Evolutionary conservation across 2,329 filamentous ascomycete species (phyloP), one percentile per base, ranked within the genome.

Genomic region (Talaromyces piceae): DNA sequence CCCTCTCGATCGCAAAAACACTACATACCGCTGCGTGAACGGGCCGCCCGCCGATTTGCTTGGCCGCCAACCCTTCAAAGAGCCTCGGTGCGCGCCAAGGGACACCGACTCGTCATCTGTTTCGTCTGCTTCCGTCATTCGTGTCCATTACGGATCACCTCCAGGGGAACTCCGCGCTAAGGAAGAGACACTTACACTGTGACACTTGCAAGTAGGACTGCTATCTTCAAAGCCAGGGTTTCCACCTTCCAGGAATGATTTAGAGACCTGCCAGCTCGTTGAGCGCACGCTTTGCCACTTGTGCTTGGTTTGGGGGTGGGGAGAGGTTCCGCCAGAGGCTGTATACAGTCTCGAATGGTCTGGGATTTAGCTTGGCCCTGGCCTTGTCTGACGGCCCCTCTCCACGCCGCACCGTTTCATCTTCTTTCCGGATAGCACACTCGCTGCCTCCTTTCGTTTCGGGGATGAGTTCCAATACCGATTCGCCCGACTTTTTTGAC

Each of bases 401-500:
- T 16, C 5, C 20, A 25, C 39, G 39, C 48, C 33, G 28, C 43
- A 41, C 46, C 61, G 59, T 64, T 57, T 59, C 54, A 52, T 65
- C 62, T 54, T 59, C 57, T 20, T 37, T 58, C 60, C 59, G 26
- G 25, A 25, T 22, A 18, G 33, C 33, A 8, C 12, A 20, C 3
- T 52, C n/a, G n/a, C n/a, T n/a, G n/a, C n/a, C n/a, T n/a, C n/a
- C n/a, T n/a, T n/a, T n/a, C n/a, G 56, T 60, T 55, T 57, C 56
- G 66, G 69, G 67, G 65, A 72, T 72, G 69, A 72, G 62, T 70
- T 67, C 66, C 58, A 64, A 66, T 59, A 65, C 59, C 56, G 63
- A 64, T 57, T 58, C 63, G 54, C 57, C 58, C 62, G 65, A 70
- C 62, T 58, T 61, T 59, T 59, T 65, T 54, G 62, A 64, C 59